Conservation (phyloP, 441 rosid species). For the Gossypium schwendimanii region DNA sequence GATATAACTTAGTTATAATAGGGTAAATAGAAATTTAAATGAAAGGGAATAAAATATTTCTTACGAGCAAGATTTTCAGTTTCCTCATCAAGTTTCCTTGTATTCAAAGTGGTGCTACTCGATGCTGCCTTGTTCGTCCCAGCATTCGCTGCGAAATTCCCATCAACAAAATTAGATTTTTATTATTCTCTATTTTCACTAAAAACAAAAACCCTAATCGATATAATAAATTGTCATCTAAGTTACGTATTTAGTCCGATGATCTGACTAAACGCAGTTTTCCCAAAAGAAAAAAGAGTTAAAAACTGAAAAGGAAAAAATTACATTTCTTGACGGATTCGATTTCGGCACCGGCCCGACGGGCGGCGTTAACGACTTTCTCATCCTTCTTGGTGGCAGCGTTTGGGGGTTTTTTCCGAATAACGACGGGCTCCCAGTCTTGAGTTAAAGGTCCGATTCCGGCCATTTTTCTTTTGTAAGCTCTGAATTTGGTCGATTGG, state of each 20-base stretch:
- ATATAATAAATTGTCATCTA: too few species aligned
- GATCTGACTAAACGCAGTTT: too few species aligned
- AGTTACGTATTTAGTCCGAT: too few species aligned
- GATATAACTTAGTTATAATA: background rate
- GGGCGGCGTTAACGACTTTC: constrained; percentile 73
- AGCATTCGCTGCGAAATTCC: constrained; percentile 50
- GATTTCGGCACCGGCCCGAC: constrained; percentile 67
- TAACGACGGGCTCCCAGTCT: constrained; percentile 73
- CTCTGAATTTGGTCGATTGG: background rate
- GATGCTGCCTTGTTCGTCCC: constrained; percentile 83
- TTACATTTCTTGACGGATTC: constrained; percentile 52
- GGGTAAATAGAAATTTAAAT: background rate
- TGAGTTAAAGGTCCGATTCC: constrained; percentile 54
- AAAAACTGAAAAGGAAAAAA: background rate
- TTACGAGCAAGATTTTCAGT: constrained; percentile 83
- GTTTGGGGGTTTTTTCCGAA: constrained; percentile 61
- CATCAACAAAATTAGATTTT: background rate
- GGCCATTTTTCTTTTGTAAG: constrained; percentile 25
- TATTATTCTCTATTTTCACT: background rate
- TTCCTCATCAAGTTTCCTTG: constrained; percentile 86
- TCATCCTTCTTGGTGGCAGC: constrained; percentile 72
- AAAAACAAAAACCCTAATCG: background rate
- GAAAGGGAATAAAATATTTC: constrained; percentile 16
- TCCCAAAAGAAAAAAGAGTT: background rate
- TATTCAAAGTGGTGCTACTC: constrained; percentile 72